Conservation (phyloP, 768 basidiomycete species). For the Mycena venus region DNA sequence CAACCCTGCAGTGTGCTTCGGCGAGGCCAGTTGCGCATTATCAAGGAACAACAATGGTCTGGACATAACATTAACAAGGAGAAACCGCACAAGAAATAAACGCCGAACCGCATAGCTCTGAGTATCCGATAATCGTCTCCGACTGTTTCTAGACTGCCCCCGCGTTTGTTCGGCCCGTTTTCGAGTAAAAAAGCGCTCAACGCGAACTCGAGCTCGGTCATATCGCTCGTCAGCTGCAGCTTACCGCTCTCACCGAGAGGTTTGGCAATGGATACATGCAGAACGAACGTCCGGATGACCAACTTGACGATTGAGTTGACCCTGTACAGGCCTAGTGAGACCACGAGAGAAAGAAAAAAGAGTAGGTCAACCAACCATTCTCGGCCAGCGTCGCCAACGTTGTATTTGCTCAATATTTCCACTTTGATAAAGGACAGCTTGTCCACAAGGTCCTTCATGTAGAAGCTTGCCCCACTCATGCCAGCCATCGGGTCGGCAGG, state of each 20-base stretch:
- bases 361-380: constrained; percentile 71
- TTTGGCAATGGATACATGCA: constrained; percentile 94
- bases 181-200: constrained; percentile 83
- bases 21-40: constrained; percentile 74
- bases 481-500: constrained; percentile 74
- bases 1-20: constrained; percentile 80
- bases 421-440: constrained; percentile 86
- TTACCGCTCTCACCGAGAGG: constrained; percentile 95
- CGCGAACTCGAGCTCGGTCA: constrained; percentile 96
- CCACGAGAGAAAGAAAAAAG: background rate
- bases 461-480: constrained; percentile 80
- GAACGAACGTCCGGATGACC: constrained; percentile 87
- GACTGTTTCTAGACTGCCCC: constrained; percentile 77
- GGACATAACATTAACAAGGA: constrained; percentile 1
- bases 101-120: constrained; percentile 84
- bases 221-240: constrained; percentile 93
- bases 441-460: constrained; percentile 93
- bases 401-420: constrained; percentile 80
- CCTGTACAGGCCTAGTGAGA: constrained; percentile 54
- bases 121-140: constrained; percentile 91
- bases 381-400: constrained; percentile 76
- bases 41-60: constrained; percentile 94
- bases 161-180: constrained; percentile 68
- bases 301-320: constrained; percentile 77
- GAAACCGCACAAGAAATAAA: background rate